Evolutionary conservation across 495 filamentous ascomycete genomes (phyloP), one percentile per base, ranked within the genome.

Genomic region (Melanomma pulvis-pyrius): DNA sequence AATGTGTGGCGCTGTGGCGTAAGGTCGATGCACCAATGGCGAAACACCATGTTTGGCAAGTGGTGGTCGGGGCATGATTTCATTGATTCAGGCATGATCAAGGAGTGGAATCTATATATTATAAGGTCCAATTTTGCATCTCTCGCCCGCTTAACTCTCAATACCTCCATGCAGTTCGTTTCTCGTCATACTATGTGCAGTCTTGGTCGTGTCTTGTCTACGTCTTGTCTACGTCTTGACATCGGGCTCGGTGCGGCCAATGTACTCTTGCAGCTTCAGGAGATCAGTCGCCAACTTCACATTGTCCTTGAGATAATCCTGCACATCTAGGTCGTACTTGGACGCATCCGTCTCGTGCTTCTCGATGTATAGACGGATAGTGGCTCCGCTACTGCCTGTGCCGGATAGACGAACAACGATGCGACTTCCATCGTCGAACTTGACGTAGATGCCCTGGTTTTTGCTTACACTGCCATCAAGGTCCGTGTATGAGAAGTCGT

Each of bases 401-500:
- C 94, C 94, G 0, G 93, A 97, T 71, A 98, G 78, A 64, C 94
- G 88, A 53, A 97, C 92, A 32, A 98, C 90, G 53, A 98, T 93
- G 58, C 94, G 87, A 79, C 90, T 93, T 63, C 94, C 94, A 59
- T 96, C 92, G 54, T 92, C 91, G 80, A 98, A 98, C 79, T 92
- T 91, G 78, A 91, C 89, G 73, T 90, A 98, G 64, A 98, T 86
- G 56, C 94, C 94, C 80, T 98, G 94, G 83, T 97, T 96, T 74
- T 93, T 90, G 75, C 91, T 87, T 25, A 98, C 92, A 62, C 91
- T 96, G 58, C 93, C 93, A 71, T 98, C 94, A 22, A 98, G 86
- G 77, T 98, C 94, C 2, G 90, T 97, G 83, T 98, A 98, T 13
- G 88, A 87, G 82, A 98, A 98, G 82, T 98, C 92, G 64, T 92